Evolutionary conservation across 768 basidiomycete species (phyloP).

Genomic region (Lactifluus subvellereus): DNA sequence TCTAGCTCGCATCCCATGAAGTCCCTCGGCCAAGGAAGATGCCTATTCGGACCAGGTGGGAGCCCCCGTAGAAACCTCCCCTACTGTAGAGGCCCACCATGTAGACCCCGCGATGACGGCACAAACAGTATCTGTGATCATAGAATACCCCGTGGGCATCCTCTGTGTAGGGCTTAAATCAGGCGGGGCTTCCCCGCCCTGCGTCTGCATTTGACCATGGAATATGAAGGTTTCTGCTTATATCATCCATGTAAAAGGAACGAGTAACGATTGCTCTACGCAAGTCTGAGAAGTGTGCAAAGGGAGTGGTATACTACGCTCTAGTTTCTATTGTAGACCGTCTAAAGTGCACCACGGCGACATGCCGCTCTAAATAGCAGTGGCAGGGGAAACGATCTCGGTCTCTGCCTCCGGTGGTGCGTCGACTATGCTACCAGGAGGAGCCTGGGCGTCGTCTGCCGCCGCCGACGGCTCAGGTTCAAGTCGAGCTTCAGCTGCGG

Average conservation of each 20-base stretch:
- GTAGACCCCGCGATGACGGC: too few species aligned
- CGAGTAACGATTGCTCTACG: background rate
- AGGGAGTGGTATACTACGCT: background rate
- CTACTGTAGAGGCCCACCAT: too few species aligned
- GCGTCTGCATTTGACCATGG: background rate
- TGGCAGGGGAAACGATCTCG: background rate
- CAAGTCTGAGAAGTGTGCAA: background rate
- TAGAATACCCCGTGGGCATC: too few species aligned
- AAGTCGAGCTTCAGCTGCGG: background rate
- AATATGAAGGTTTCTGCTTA: background rate
- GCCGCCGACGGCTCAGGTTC: too few species aligned
- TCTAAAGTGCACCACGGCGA: background rate
- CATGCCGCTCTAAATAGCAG: conserved; percentile 3
- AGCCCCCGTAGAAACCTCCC: too few species aligned
- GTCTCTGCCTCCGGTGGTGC: background rate
- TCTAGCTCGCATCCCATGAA: too few species aligned
- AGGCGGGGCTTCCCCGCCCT: too few species aligned
- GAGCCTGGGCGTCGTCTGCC: too few species aligned
- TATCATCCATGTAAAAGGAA: background rate
- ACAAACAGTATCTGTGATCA: too few species aligned
- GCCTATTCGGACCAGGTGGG: too few species aligned
- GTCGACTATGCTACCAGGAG: background rate
- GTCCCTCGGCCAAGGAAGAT: too few species aligned
- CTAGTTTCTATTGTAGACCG: background rate
- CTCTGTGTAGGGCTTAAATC: too few species aligned